Evolutionary conservation across 2,329 filamentous ascomycete genomes (phyloP), one percentile per base, ranked within the genome.

Genomic region (Talaromyces sp.): DNA sequence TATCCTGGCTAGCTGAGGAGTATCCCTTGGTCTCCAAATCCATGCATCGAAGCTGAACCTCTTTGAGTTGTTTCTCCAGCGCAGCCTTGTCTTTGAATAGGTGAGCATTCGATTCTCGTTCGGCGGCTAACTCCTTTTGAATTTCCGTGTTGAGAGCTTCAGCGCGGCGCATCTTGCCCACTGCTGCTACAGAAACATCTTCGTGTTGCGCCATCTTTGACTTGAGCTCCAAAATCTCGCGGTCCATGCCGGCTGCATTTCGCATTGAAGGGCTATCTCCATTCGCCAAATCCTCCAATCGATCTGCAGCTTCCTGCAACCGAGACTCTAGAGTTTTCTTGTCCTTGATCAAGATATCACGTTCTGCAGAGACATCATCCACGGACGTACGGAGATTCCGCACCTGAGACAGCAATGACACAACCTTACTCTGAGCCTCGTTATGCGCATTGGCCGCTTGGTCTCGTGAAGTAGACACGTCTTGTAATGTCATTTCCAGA

Each of bases 21-120:
- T 96, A 98, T 59, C 93, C 92, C 81, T 98, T 98, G 51, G 95
- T 98, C 79, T 99, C 94, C 8, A 98, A 83, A 73, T 98, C 95
- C 58, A 99, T 89, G 61, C 96, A 86, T 71, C 88, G 88, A 59
- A 98, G 85, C 76, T 98, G 94, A 30, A 94, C 83, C 75, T 99
- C 94, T 75, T 93, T 96, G 57, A 96, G 82, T 60, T 85, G 87
- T 81, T 96, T 97, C 79, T 98, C 95, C 50, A 99, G 81, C 0
- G 85, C 85, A 3, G 90, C 91, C 79, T 97, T 98, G 67, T 96
- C 91, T 73, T 93, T 93, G 75, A 95, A 91, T 60, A 98, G 82
- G 67, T 90, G 86, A 5, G 89, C 87, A 68, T 88, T 92, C 36
- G 85, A 85, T 72, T 98, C 95, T 9, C 94, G 87, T 78, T 97